Evolutionary conservation across 768 basidiomycete species (phyloP), one percentile per base, ranked within the genome.

Genomic region (Suillus variegatus): DNA sequence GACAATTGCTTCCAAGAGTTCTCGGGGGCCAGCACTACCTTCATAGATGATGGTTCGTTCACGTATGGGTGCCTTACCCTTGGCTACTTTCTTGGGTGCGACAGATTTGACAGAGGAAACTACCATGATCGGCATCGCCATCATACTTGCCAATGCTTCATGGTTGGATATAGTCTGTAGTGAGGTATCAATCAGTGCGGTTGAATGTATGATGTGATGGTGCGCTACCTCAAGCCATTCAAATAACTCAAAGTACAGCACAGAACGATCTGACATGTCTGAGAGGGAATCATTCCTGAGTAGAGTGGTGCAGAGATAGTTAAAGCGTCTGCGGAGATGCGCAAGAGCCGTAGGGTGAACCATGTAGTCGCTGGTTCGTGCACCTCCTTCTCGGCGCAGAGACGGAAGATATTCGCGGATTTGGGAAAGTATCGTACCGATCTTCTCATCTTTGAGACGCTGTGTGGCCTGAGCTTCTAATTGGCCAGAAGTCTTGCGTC

Each of bases 71-170:
- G 83, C 77, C 66, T 80, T 81, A 56, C 79, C 76, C 61, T 77
- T 81, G 5, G 78, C 71, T 25, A 79, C 72, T 70, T 82, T 86
- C 80, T 85, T 88, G n/a, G 86, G 79, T 4, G 81, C 80, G n/a
- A 88, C 79, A 7, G 83, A 79, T 73, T 90, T 91, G 61, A 88
- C 84, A 22, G 90, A 90, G 6, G 84, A 81, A 22, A 88, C 85
- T n/a, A 88, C 88, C 94, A 95, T 95, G 73, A 93, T 94, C 7
- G 95, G 94, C 94, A 96, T 97, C 2, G 93, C 94, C 88, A 97
- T 93, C 91, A 96, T 95, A 66, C 92, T 93, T 18, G 94, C 94
- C 47, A 97, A 78, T 6, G 94, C 91, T 81, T 97, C 96, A 67
- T 97, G 95, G 69, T 89, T 90, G 7, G 95, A 96, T 55, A 98